Conservation (phyloP, 2,329 filamentous ascomycete species). For the Nigrospora osmanthi region DNA sequence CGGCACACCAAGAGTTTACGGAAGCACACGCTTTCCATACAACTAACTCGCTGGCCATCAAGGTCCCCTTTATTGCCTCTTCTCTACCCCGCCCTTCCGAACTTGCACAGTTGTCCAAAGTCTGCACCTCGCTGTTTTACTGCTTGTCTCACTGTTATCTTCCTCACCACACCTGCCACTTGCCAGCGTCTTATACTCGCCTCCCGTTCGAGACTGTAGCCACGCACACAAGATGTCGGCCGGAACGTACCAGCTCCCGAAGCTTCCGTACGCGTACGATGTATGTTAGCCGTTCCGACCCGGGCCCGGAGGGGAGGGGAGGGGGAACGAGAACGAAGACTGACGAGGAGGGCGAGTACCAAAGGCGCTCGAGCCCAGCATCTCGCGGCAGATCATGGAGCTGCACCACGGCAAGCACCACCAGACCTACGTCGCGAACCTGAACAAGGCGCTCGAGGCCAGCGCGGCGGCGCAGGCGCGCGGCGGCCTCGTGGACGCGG, state of each 20-base stretch:
- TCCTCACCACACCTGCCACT: no score
- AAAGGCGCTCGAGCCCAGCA: conserved; percentile 64
- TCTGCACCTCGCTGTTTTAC: no score
- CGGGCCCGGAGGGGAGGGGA: no score
- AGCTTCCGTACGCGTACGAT: conserved; percentile 62
- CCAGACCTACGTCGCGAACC: conserved; percentile 68
- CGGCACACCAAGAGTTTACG: not conserved
- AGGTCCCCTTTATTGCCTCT: not conserved
- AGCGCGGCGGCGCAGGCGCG: conserved; percentile 48
- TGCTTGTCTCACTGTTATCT: no score
- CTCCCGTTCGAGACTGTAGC: not conserved
- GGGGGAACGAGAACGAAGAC: not conserved
- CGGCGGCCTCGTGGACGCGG: conserved; percentile 50
- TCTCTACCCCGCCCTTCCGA: not conserved
- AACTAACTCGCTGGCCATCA: not conserved
- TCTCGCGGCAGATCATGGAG: conserved; percentile 74
- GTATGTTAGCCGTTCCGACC: conserved; percentile 32
- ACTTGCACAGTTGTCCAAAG: not conserved
- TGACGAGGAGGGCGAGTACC: not conserved
- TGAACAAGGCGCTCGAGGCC: conserved; percentile 58
- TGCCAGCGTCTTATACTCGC: not conserved
- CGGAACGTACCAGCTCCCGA: conserved; percentile 24
- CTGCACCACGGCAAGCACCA: conserved; percentile 76
- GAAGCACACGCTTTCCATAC: not conserved
- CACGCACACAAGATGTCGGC: not conserved